phyloP scores from a whole-genome alignment of 257 asterid genomes.

The Solanum ossicruentum region DNA sequence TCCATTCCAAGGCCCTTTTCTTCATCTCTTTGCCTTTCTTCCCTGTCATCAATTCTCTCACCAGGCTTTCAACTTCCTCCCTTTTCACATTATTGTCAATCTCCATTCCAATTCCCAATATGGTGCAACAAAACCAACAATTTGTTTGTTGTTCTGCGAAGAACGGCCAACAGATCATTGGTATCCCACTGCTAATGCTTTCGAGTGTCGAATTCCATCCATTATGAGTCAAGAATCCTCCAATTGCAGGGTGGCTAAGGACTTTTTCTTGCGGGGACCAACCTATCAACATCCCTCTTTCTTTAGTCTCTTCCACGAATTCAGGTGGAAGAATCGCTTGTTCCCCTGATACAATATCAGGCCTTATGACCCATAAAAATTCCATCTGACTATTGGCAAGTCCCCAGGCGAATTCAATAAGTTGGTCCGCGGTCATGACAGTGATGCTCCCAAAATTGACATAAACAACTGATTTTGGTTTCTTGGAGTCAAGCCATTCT shows the following conservation, averaged over 20 bases:
- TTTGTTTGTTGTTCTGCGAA: constrained; percentile 48
- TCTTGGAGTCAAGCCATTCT: constrained; percentile 40
- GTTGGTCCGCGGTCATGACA: constrained; percentile 22
- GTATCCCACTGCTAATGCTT: constrained; percentile 25
- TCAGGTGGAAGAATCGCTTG: constrained; percentile 11
- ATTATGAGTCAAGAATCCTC: constrained; percentile 47
- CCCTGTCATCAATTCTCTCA: constrained; percentile 27
- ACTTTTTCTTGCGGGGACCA: constrained; percentile 57
- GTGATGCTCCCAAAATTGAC: constrained; percentile 41
- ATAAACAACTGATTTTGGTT: constrained; percentile 25
- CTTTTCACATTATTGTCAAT: constrained; percentile 34
- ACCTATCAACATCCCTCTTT: constrained; percentile 18
- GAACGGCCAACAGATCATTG: constrained; percentile 61
- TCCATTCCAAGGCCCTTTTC: constrained; percentile 23
- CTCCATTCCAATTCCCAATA: constrained; percentile 38
- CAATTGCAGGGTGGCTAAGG: constrained; percentile 29
- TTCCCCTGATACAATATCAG: constrained; percentile 36
- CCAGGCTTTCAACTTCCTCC: constrained; percentile 26
- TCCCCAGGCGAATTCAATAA: constrained; percentile 48
- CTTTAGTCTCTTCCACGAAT: constrained; percentile 17
- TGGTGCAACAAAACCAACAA: constrained; percentile 29
- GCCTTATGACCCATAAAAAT: constrained; percentile 44
- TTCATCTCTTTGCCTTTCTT: constrained; percentile 21
- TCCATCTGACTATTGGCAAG: constrained; percentile 26
- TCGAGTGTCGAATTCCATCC: constrained; percentile 56